phyloP scores from a whole-genome alignment of 768 basidiomycete genomes.

The Tylopilus sp. region DNA sequence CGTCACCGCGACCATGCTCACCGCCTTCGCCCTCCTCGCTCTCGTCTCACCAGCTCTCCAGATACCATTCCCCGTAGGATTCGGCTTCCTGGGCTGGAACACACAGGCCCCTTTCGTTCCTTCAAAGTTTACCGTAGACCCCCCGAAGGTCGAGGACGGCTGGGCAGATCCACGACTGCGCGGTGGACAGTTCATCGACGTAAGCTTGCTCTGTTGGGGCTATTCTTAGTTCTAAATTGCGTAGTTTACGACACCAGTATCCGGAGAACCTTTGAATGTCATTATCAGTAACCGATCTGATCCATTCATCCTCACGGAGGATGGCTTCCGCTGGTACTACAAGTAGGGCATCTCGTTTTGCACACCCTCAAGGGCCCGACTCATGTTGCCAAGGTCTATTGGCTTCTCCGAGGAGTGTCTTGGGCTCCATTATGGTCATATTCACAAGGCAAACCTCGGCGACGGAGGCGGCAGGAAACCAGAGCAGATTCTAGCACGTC shows the following conservation, averaged over 20 bases:
- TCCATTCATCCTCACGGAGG: slow-evolving; percentile 73
- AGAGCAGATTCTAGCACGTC: slow-evolving; percentile 72
- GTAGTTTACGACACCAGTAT: slow-evolving; percentile 60
- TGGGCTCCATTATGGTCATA: slow-evolving; percentile 69
- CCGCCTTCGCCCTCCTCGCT: slow-evolving; percentile 8
- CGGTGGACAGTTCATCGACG: slow-evolving; percentile 77
- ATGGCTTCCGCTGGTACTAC: slow-evolving; percentile 65
- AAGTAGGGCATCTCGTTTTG: slow-evolving; percentile 39
- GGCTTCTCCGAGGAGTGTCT: slow-evolving; percentile 83
- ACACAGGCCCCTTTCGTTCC: slow-evolving; percentile 9
- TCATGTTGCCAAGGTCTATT: slow-evolving; percentile 51
- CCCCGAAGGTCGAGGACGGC: slow-evolving; percentile 32
- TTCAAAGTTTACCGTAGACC: neutral
- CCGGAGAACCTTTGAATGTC: slow-evolving; percentile 82
- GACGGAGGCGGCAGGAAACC: slow-evolving; percentile 71
- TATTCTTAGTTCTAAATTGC: neutral
- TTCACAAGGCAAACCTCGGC: slow-evolving; percentile 79
- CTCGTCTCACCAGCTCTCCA: slow-evolving; percentile 13
- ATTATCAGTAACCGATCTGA: slow-evolving; percentile 79
- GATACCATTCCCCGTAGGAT: slow-evolving; percentile 8
- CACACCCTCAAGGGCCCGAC: neutral
- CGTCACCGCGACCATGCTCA: slow-evolving; percentile 12
- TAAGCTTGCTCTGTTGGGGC: slow-evolving; percentile 33
- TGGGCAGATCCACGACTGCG: slow-evolving; percentile 68
- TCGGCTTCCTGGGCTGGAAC: slow-evolving; percentile 1